phyloP scores from a whole-genome alignment of 257 asterid species.

The Jaltomata sinuosa region DNA sequence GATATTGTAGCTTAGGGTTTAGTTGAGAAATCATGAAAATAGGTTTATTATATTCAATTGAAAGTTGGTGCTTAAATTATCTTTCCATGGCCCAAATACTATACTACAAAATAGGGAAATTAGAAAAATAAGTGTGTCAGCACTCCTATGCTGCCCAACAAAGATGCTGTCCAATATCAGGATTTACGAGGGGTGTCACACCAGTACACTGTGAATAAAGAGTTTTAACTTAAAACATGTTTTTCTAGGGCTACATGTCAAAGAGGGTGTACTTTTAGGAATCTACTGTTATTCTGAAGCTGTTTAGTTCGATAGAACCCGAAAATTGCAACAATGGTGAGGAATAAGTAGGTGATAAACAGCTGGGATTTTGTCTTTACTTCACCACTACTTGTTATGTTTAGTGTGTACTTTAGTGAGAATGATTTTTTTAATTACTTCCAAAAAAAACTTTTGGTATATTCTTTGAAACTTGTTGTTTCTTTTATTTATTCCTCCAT shows the following conservation, averaged over 20 bases:
- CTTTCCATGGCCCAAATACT: background rate
- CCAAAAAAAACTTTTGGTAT: background rate
- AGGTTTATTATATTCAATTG: background rate
- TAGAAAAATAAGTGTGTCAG: background rate
- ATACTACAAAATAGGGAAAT: background rate
- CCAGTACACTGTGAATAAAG: background rate
- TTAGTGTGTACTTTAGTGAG: background rate
- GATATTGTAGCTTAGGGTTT: background rate
- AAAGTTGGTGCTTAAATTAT: background rate
- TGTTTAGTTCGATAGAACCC: background rate
- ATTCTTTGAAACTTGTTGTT: background rate
- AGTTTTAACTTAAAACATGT: background rate
- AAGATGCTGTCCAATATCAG: background rate
- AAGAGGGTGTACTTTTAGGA: background rate
- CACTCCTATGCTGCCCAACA: background rate
- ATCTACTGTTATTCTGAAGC: background rate
- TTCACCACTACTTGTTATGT: background rate
- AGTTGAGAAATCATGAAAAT: background rate
- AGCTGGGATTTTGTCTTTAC: background rate
- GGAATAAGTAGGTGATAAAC: background rate
- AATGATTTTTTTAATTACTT: background rate
- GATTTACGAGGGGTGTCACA: background rate
- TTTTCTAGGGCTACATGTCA: background rate
- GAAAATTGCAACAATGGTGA: background rate
- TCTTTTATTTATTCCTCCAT: background rate